A percentile compares a stretch with the other conserved stretches of the same genome.
These are phyloP conservation scores for Colletotrichum echinochloae DNA, from an alignment of 2,329 filamentous ascomycete genomes.

Conservation along the genomic window DNA sequence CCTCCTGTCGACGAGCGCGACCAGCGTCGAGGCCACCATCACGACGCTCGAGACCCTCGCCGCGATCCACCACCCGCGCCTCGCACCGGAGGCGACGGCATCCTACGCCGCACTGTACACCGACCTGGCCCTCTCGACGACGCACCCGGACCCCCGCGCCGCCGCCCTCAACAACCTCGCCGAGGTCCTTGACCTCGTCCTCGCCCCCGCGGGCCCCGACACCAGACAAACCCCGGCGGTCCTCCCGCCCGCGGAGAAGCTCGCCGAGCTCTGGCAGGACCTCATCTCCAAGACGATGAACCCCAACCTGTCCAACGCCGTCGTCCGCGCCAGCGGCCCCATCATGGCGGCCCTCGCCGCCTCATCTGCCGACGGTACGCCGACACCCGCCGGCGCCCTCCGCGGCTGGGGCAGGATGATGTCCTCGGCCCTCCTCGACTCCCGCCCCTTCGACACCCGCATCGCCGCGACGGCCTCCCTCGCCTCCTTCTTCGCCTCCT, in stretches of 20 bases:
- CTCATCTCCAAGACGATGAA: conserved; percentile 56
- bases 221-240: conserved; percentile 41
- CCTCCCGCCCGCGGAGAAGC: conserved; percentile 47
- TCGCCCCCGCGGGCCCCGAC: conserved; percentile 42
- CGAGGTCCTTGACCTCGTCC: conserved; percentile 55
- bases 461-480: conserved; percentile 70
- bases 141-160: conserved; percentile 59
- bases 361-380: conserved; percentile 16
- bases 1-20: conserved; percentile 14
- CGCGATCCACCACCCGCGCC: conserved; percentile 44
- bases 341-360: conserved; percentile 54
- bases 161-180: conserved; percentile 62
- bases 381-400: conserved; percentile 43
- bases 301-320: conserved; percentile 62
- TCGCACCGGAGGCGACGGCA: conserved; percentile 44
- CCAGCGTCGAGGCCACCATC: conserved; percentile 53
- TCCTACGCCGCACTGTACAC: conserved; percentile 56
- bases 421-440: conserved; percentile 42
- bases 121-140: conserved; percentile 53
- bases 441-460: conserved; percentile 73
- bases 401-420: conserved; percentile 63
- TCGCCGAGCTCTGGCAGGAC: conserved; percentile 57
- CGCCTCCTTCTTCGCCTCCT: conserved; percentile 58
- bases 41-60: conserved; percentile 55
- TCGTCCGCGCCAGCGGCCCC: conserved; percentile 61